phyloP scores from a whole-genome alignment of 2,329 filamentous ascomycete genomes.

The Penicillium frequentans region DNA sequence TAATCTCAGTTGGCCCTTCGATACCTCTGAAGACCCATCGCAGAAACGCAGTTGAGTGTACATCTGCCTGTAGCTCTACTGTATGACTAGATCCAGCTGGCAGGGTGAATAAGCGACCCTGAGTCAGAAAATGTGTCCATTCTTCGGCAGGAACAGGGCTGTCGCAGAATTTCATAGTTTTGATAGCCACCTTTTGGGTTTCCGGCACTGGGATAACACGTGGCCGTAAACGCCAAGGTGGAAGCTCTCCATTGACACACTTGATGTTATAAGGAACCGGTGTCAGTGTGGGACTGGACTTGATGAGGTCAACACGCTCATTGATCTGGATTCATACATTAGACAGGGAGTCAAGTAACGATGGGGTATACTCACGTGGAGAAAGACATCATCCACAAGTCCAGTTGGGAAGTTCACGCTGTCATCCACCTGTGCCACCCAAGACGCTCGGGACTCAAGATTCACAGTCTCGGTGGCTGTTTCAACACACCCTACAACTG shows the following conservation, averaged over 20 bases:
- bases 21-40: conserved; percentile 22
- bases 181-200: conserved; percentile 19
- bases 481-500: conserved; percentile 24
- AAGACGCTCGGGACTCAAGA: conserved; percentile 12
- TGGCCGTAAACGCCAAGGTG: conserved; percentile 42
- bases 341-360: neutral
- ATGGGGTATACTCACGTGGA: conserved; percentile 34
- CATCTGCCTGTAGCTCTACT: conserved; percentile 24
- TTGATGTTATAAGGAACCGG: conserved; percentile 31
- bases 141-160: conserved; percentile 1
- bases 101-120: conserved; percentile 5
- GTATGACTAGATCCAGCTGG: conserved; percentile 12
- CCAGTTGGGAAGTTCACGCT: conserved; percentile 25
- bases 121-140: conserved; percentile 14
- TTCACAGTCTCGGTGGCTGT: conserved; percentile 7
- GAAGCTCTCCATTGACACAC: conserved; percentile 40
- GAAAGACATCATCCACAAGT: conserved; percentile 40
- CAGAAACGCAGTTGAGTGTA: conserved; percentile 27
- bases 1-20: conserved; percentile 12
- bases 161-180: conserved; percentile 23
- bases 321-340: conserved; percentile 16
- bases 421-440: conserved; percentile 22
- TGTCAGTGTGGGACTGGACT: neutral
- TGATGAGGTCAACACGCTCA: conserved; percentile 18
- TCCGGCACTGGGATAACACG: conserved; percentile 39